Base-by-base conservation (phyloP, 768 basidiomycete genomes). In the Antrodiella citrinella region DNA sequence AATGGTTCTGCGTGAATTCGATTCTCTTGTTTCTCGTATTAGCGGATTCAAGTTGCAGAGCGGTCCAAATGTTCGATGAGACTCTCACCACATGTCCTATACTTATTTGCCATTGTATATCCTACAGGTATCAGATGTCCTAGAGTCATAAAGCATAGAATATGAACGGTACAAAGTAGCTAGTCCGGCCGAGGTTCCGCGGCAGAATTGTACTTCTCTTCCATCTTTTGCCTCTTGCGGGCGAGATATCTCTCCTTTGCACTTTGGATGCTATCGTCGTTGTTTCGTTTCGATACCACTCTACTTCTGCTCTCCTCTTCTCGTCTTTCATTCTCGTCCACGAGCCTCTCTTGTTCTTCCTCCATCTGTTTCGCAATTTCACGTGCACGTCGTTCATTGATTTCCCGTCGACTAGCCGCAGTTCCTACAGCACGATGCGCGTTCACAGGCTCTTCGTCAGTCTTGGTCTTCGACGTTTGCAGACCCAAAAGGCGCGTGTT, bases 361-460 rank as follows among this genome's bases (percentile, higher is more conserved):
- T 79, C 78, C 72, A 96, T 69, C 67, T 97, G 93, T 47, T 73
- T 69, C 53, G 78, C 78, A 21, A 98, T 78, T 63, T 96, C 86
- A 50, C 78, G 74, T 18, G 78, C 72, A 59, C 95, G 79, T 50
- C 96, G 78, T 61, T 90, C 86, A 52, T 89, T 84, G 47, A 94
- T 87, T 66, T 95, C 92, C 57, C 69, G 75, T 58, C 81, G 75
- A 61, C 76, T 84, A 0, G 94, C 90, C 21, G 91, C 88, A 13
- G 78, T 75, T 2, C 94, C 94, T 10, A 83, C 90, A 2, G 91
- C 91, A n/a, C 81, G 78, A 61, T 91, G 84, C 2, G 67, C 61
- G 48, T 78, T 63, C 0, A 70, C 67, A 12, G 70, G 62, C 23
- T 69, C 70, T 24, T 61, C 51, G 5, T 57, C 57, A n/a, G 59